phyloP scores from a whole-genome alignment of 2,329 filamentous ascomycete genomes.

The Anthostomella pinea region DNA sequence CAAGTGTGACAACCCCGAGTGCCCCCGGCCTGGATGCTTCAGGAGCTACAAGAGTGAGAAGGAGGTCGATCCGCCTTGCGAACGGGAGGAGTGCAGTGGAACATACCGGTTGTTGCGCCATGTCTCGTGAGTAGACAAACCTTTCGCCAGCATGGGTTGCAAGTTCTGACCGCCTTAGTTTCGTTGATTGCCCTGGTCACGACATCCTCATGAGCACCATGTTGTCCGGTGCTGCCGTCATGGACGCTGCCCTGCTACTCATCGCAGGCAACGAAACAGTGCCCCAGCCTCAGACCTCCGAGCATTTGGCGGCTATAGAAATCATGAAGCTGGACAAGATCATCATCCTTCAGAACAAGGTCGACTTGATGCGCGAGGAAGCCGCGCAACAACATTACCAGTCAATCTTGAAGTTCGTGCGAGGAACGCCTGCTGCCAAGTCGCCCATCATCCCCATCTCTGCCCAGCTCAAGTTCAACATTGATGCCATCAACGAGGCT shows the following conservation, averaged over 20 bases:
- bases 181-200: conserved; percentile 98
- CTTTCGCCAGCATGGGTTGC: conserved; percentile 4
- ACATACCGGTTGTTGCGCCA: conserved; percentile 87
- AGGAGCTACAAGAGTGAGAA: conserved; percentile 98
- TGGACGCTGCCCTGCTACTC: conserved; percentile 94
- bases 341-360: conserved; percentile 99
- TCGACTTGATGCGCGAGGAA: conserved; percentile 96
- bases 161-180: conserved; percentile 49
- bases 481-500: conserved; percentile 95
- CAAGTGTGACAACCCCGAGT: conserved; percentile 90
- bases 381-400: conserved; percentile 91
- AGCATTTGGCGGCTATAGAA: conserved; percentile 97
- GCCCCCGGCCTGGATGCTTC: conserved; percentile 93
- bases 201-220: conserved; percentile 99
- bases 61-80: conserved; percentile 94
- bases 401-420: conserved; percentile 97
- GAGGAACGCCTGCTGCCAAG: conserved; percentile 93
- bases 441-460: conserved; percentile 95
- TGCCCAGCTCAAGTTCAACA: conserved; percentile 98
- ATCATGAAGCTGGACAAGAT: conserved; percentile 99
- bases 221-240: conserved; percentile 98
- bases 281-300: conserved; percentile 96
- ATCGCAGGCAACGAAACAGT: conserved; percentile 98
- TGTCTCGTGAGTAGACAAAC: conserved; percentile 68
- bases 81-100: conserved; percentile 85